phyloP scores from a whole-genome alignment of 441 rosid genomes.

The Sinapis alba region DNA sequence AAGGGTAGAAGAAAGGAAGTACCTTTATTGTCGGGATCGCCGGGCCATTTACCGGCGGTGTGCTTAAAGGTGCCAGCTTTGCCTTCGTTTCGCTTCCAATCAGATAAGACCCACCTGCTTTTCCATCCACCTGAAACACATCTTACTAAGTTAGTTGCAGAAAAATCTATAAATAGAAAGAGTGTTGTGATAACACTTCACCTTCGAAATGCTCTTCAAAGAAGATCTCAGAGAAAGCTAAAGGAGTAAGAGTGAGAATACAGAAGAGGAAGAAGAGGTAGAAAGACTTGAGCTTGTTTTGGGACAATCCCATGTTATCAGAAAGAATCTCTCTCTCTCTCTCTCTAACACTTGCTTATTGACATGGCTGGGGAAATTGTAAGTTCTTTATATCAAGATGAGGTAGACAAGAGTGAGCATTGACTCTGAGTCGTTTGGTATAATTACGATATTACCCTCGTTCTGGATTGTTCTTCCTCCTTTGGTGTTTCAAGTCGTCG shows the following conservation, averaged over 20 bases:
- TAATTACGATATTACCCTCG: conserved; percentile 28
- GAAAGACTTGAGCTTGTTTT: conserved; percentile 12
- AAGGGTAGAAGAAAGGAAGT: conserved; percentile 13
- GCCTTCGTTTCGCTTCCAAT: conserved; percentile 93
- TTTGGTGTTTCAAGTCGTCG: conserved; percentile 23
- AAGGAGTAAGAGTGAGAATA: conserved; percentile 33
- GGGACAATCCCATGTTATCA: conserved; percentile 19
- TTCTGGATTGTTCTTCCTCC: neutral
- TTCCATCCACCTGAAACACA: conserved; percentile 81
- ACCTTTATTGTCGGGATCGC: conserved; percentile 95
- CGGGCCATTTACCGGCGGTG: conserved; percentile 90
- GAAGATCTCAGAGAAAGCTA: conserved; percentile 58
- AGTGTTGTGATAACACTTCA: conserved; percentile 24
- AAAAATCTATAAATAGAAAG: conserved; percentile 21
- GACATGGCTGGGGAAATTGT: neutral
- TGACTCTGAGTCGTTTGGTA: conserved; percentile 16
- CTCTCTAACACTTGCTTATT: neutral
- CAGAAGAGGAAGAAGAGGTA: conserved; percentile 29
- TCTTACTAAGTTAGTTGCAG: conserved; percentile 10
- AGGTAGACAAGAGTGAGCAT: neutral
- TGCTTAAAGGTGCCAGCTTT: conserved; percentile 89
- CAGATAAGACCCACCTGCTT: conserved; percentile 88
- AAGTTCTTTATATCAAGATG: conserved; percentile 16
- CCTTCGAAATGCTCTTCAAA: conserved; percentile 80
- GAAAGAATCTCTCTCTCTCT: neutral